Evolutionary conservation across 305 asterid species (phyloP).

Genomic region (Solanum hybrid): DNA sequence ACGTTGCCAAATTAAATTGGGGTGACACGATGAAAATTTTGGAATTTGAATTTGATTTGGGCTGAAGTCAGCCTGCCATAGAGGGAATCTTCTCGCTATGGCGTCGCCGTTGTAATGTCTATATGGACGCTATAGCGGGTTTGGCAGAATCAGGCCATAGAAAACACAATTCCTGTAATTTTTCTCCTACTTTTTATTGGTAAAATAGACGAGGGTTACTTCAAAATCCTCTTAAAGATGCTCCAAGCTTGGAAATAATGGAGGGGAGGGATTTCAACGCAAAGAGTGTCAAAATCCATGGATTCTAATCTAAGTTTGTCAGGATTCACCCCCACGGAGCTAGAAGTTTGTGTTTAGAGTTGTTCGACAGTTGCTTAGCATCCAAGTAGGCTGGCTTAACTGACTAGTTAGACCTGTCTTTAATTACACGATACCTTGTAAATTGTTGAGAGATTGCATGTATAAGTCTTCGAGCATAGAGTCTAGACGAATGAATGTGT

Average conservation of each 20-base stretch:
- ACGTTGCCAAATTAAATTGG: background rate
- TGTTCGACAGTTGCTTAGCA: background rate
- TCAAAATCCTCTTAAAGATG: background rate
- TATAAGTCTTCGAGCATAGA: background rate
- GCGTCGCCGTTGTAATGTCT: background rate
- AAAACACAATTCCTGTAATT: too few relatives aligned
- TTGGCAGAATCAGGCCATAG: background rate
- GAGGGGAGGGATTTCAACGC: background rate
- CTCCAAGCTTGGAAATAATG: background rate
- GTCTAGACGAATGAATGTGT: background rate
- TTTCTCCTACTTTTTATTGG: background rate
- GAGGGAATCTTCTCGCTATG: background rate
- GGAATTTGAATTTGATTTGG: background rate
- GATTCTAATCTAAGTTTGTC: background rate
- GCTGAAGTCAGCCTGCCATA: background rate
- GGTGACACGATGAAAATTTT: background rate
- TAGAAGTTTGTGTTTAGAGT: background rate
- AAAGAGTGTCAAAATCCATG: background rate
- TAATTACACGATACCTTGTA: background rate
- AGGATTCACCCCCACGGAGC: background rate
- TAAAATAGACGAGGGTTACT: background rate
- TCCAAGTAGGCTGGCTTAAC: background rate
- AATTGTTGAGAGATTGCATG: background rate
- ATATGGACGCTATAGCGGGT: too few relatives aligned
- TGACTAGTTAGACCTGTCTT: background rate